These are phyloP conservation scores for Leptomonas seymouri DNA, from an alignment of 208 protist genomes.

Conservation along the genomic window DNA sequence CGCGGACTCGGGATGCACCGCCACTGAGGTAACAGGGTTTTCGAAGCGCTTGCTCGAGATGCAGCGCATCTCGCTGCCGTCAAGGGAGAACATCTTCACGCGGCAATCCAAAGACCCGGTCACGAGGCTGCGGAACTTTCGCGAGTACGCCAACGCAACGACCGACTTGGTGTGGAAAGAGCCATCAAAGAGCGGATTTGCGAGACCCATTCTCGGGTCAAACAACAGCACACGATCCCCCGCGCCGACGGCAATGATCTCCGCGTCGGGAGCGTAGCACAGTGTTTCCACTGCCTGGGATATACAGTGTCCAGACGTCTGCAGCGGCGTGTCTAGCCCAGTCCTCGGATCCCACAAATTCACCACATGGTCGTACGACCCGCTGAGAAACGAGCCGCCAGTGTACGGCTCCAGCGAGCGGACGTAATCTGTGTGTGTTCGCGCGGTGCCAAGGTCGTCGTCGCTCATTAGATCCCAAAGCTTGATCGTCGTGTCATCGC, in stretches of 20 bases:
- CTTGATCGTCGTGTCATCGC: constrained; percentile 84
- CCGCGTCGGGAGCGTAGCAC: constrained; percentile 38
- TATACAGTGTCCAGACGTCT: constrained; percentile 37
- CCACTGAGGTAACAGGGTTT: constrained; percentile 59
- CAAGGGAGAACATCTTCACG: constrained; percentile 81
- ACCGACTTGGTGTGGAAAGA: constrained; percentile 87
- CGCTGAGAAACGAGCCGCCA: constrained; percentile 72
- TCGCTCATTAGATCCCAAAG: constrained; percentile 83
- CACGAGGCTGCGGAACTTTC: constrained; percentile 62
- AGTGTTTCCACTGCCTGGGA: constrained; percentile 65
- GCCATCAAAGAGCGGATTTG: constrained; percentile 42
- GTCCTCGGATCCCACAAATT: constrained; percentile 83
- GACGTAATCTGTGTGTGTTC: constrained; percentile 86
- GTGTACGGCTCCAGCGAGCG: constrained; percentile 66
- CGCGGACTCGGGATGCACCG: constrained; percentile 63
- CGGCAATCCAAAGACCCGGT: constrained; percentile 76
- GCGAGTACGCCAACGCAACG: constrained; percentile 63
- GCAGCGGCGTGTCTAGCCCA: constrained; percentile 53
- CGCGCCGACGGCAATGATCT: constrained; percentile 48
- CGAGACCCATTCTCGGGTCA: constrained; percentile 72
- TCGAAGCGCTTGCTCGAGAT: constrained; percentile 71
- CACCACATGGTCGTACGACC: constrained; percentile 85
- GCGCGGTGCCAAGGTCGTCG: constrained; percentile 49
- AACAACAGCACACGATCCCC: constrained; percentile 72
- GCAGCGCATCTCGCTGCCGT: constrained; percentile 46